Percentiles rank a stretch among this genome's conserved stretches.
phyloP scores from a whole-genome alignment of 2,329 filamentous ascomycete species.

The Botrytis paeoniae region DNA sequence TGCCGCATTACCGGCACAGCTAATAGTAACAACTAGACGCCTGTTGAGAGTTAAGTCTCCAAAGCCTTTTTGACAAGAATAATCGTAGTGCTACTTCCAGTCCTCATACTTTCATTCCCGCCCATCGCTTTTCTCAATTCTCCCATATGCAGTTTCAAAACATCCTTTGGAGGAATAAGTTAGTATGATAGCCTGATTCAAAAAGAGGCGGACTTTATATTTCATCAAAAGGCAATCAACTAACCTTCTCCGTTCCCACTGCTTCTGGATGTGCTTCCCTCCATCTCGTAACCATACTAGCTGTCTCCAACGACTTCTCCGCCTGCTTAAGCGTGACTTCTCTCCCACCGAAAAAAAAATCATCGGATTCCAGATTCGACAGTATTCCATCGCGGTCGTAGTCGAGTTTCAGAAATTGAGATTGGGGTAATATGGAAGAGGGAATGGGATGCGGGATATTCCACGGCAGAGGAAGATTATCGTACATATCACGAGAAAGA shows the following conservation, averaged over 20 bases:
- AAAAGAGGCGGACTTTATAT: neutral
- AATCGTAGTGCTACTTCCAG: slow-evolving; percentile 23
- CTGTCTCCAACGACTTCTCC: slow-evolving; percentile 37
- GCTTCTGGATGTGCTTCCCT: slow-evolving; percentile 40
- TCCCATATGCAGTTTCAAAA: slow-evolving; percentile 18
- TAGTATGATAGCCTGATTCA: neutral
- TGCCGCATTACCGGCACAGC: neutral
- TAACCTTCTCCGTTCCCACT: slow-evolving; percentile 37
- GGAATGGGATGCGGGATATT: slow-evolving; percentile 31
- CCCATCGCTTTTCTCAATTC: slow-evolving; percentile 25
- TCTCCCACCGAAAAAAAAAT: slow-evolving; percentile 33
- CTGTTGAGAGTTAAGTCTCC: neutral
- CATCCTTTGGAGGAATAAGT: neutral
- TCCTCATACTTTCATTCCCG: slow-evolving; percentile 21
- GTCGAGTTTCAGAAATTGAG: slow-evolving; percentile 38
- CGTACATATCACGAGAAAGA: slow-evolving; percentile 42
- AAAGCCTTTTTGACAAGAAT: slow-evolving; percentile 28
- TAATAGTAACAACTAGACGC: neutral
- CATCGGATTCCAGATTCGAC: slow-evolving; percentile 26
- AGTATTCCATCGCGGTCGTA: slow-evolving; percentile 40
- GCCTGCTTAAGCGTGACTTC: slow-evolving; percentile 25
- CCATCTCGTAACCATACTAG: slow-evolving; percentile 43
- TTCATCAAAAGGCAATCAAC: neutral
- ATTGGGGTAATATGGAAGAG: slow-evolving; percentile 35
- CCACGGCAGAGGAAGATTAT: slow-evolving; percentile 46